phyloP scores from a whole-genome alignment of 345 rosid genomes.

The Abelmoschus esculentus region DNA sequence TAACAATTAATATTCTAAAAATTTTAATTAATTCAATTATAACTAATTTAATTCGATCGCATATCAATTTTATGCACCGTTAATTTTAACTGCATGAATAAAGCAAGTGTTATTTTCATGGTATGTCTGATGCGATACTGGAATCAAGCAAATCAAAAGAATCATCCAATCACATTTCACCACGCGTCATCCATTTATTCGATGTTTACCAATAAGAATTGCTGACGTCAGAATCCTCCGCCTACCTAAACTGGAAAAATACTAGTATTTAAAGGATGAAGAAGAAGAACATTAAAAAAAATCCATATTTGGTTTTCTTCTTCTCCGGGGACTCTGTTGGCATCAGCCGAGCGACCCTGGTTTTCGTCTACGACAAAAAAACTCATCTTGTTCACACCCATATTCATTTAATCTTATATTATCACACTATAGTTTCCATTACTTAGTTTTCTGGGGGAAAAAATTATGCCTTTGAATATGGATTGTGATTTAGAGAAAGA shows the following conservation, averaged over 20 bases:
- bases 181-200: neutral
- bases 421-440: neutral
- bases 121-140: neutral
- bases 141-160: neutral
- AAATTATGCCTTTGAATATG: constrained; percentile 14
- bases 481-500: constrained; percentile 17
- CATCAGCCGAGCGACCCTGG: no score
- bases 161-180: neutral
- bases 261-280: neutral
- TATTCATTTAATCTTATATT: no score
- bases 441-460: neutral
- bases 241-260: neutral
- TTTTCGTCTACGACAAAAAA: no score
- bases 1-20: no score
- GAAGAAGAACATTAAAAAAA: neutral
- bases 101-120: neutral
- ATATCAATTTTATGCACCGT: no score
- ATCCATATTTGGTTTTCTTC: neutral
- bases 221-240: neutral
- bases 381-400: no score
- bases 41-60: no score
- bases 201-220: neutral
- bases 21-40: no score
- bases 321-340: neutral
- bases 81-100: no score